Evolutionary conservation across 2,329 filamentous ascomycete genomes (phyloP), one percentile per base, ranked within the genome.

Genomic region (Epichloe elymi): DNA sequence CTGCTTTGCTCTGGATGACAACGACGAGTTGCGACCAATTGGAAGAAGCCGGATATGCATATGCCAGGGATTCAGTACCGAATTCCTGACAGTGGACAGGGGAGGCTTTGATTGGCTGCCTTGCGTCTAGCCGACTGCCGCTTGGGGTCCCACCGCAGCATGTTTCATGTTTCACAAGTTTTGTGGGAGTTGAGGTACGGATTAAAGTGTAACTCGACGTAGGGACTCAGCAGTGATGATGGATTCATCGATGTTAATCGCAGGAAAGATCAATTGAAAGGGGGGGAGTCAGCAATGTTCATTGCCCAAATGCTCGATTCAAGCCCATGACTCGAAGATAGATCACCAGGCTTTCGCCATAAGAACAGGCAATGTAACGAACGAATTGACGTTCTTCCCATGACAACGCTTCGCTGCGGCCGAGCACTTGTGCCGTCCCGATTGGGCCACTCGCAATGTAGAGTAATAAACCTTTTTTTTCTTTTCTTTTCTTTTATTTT

Each of bases 1-100:
- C 30, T 43, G n/a, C 20, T 30, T n/a, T 8, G 35, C 33, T 45
- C 23, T 5, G 39, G 39, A 48, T 52, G 46, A 14, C 41, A 19
- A 39, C 40, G 41, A 11, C 35, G 26, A 35, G 41, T 42, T 42
- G 46, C 49, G 49, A 49, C 49, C 49, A 43, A 54, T 54, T 46
- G 46, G 49, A 44, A 20, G 49, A 15, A 14, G 42, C 38, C 46
- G 30, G 23, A 36, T n/a, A 14, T 12, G 37, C 17, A 36, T n/a
- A 14, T 8, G 37, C 17, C 40, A 43, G 30, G 48, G 45, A 38
- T 46, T 14, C 17, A 23, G 12, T 12, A n/a, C 23, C 11, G n/a
- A 19, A 36, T 39, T n/a, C 30, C n/a, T 23, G 35, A 17, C 23
- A 23, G 20, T 17, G 15, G 37, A n/a, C 5, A 53, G 4, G 11